Percentiles rank a stretch among this genome's conserved stretches.
phyloP scores from a whole-genome alignment of 306 rosid genomes.

The Cicer pinnatifidum region DNA sequence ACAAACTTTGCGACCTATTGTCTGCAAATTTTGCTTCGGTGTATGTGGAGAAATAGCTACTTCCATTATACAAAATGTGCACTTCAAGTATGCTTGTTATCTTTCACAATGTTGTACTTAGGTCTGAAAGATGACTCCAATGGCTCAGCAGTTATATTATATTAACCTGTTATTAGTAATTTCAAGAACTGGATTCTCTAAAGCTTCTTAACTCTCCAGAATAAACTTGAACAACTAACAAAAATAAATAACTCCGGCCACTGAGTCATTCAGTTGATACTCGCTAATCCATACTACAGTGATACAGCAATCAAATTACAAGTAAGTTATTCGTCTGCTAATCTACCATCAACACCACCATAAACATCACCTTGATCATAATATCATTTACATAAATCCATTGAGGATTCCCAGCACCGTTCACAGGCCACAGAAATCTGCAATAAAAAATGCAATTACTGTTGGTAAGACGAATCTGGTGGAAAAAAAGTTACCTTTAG shows the following conservation, averaged over 20 bases:
- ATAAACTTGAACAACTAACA: slow-evolving; percentile 33
- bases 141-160: slow-evolving; percentile 24
- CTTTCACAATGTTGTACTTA: slow-evolving; percentile 36
- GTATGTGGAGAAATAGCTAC: slow-evolving; percentile 56
- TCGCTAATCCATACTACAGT: slow-evolving; percentile 48
- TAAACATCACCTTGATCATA: slow-evolving; percentile 36
- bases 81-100: slow-evolving; percentile 24
- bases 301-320: slow-evolving; percentile 30
- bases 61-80: slow-evolving; percentile 56
- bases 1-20: slow-evolving; percentile 55
- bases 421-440: slow-evolving; percentile 38
- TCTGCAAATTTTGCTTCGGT: slow-evolving; percentile 62
- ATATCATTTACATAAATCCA: slow-evolving; percentile 40
- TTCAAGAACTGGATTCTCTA: slow-evolving; percentile 39
- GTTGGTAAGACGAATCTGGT: slow-evolving; percentile 27
- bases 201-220: slow-evolving; percentile 14
- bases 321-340: slow-evolving; percentile 32
- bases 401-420: slow-evolving; percentile 40
- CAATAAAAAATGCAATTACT: slow-evolving; percentile 25
- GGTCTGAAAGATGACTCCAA: slow-evolving; percentile 30
- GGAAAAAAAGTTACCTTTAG: not conserved
- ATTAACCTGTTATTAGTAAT: slow-evolving; percentile 30
- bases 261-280: slow-evolving; percentile 40
- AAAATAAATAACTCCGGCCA: slow-evolving; percentile 30
- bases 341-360: slow-evolving; percentile 41